These are phyloP conservation scores for Claviceps fusiformis DNA, from an alignment of 2,329 filamentous ascomycete species.

Conservation along the genomic window DNA sequence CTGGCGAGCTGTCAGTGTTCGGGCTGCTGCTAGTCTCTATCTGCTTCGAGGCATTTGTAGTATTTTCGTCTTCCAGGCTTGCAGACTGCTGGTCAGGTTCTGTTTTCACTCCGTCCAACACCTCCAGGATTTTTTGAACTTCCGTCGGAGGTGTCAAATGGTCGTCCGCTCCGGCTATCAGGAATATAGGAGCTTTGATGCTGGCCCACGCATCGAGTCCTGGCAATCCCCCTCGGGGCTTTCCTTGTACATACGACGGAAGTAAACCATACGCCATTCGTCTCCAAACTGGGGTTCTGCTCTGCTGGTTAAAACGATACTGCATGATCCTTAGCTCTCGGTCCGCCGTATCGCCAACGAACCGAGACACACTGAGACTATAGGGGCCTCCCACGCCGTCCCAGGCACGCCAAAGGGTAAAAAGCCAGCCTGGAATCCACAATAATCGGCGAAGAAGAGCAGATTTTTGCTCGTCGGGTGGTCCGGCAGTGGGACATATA, in stretches of 20 bases:
- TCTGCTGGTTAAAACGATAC: conserved; percentile 67
- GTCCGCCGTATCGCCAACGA: conserved; percentile 56
- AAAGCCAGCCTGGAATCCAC: conserved; percentile 56
- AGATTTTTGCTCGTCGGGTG: conserved; percentile 35
- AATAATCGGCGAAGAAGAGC: conserved; percentile 42
- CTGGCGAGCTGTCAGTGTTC: background rate
- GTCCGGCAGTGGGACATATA: conserved; percentile 63
- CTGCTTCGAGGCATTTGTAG: background rate
- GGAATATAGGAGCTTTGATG: conserved; percentile 58
- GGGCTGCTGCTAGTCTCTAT: background rate
- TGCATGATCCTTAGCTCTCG: conserved; percentile 54
- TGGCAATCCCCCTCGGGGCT: conserved; percentile 50
- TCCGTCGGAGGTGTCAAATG: conserved; percentile 59
- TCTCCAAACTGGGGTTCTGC: conserved; percentile 67
- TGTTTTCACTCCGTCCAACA: conserved; percentile 20
- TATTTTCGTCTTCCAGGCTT: background rate
- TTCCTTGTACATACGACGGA: conserved; percentile 41
- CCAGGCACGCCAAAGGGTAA: conserved; percentile 64
- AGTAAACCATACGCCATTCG: conserved; percentile 65
- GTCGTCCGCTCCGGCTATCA: conserved; percentile 69
- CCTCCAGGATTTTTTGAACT: conserved; percentile 49
- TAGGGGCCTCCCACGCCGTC: conserved; percentile 66
- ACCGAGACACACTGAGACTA: conserved; percentile 66
- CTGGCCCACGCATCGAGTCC: conserved; percentile 58
- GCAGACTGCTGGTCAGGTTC: conserved; percentile 9